A percentile compares a stretch with the other conserved stretches of the same genome.
phyloP scores from a whole-genome alignment of 352 stramenopile species.

The Pythium aquatile region DNA sequence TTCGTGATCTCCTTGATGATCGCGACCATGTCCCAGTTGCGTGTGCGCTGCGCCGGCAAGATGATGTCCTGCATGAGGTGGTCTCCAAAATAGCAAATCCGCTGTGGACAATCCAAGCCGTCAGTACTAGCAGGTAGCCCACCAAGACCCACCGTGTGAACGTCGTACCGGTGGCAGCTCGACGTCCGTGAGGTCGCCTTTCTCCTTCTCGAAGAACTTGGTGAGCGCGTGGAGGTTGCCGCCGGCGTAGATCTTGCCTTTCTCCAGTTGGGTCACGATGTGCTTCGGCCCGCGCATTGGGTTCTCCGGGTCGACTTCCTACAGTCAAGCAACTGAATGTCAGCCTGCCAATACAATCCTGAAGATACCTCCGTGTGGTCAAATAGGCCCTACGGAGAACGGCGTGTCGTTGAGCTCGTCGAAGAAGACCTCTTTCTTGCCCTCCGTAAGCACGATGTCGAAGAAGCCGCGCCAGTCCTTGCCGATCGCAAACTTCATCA shows the following conservation, averaged over 20 bases:
- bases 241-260: constrained; percentile 41
- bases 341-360: too few species aligned
- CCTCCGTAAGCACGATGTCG: constrained; percentile 47
- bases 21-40: constrained; percentile 44
- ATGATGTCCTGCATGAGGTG: constrained; percentile 49
- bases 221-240: constrained; percentile 42
- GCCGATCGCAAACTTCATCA: constrained; percentile 47
- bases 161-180: constrained; percentile 14
- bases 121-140: neutral
- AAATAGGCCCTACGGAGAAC: constrained; percentile 33
- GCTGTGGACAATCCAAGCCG: constrained; percentile 13
- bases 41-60: constrained; percentile 30
- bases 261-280: constrained; percentile 31
- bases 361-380: neutral
- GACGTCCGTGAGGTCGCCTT: constrained; percentile 13
- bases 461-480: constrained; percentile 50
- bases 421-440: constrained; percentile 57
- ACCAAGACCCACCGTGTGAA: too few species aligned
- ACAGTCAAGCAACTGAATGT: neutral
- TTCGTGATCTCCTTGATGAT: constrained; percentile 51
- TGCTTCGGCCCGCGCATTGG: constrained; percentile 19
- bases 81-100: constrained; percentile 57
- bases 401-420: constrained; percentile 46
- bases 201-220: constrained; percentile 32
- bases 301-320: constrained; percentile 33